These are phyloP conservation scores for Aspergillus ellipticus DNA, from an alignment of 495 filamentous ascomycete genomes.

Conservation along the genomic window DNA sequence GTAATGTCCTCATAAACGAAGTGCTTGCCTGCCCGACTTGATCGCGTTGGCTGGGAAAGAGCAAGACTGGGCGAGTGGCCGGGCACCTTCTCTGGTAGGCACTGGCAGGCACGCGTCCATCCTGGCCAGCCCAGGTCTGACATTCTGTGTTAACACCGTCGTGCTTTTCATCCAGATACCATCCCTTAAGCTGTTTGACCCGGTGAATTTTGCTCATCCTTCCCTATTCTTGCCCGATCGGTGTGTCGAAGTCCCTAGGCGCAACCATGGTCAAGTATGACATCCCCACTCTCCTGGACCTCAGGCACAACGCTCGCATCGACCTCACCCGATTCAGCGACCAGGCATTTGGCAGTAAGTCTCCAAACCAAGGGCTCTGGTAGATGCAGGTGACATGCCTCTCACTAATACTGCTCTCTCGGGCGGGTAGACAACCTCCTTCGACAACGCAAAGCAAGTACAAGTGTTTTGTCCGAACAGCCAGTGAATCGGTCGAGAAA, in stretches of 20 bases:
- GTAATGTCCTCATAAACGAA: too few relatives aligned
- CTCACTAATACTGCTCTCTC: neutral
- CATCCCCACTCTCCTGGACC: constrained; percentile 34
- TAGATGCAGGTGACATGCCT: neutral
- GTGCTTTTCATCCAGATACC: too few relatives aligned
- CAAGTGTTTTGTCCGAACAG: constrained; percentile 19
- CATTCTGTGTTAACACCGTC: too few relatives aligned
- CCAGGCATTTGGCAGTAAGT: constrained; percentile 26
- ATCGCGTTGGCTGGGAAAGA: too few relatives aligned
- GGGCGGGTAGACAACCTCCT: constrained; percentile 25
- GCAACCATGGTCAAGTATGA: constrained; percentile 35
- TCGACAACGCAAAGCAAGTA: constrained; percentile 13
- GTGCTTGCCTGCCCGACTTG: too few relatives aligned
- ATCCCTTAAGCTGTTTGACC: too few relatives aligned
- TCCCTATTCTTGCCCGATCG: neutral
- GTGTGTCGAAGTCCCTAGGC: neutral
- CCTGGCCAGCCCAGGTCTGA: too few relatives aligned
- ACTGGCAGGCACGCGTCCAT: too few relatives aligned
- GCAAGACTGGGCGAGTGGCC: too few relatives aligned
- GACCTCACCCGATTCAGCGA: constrained; percentile 28
- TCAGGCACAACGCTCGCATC: constrained; percentile 28
- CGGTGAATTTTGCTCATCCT: neutral
- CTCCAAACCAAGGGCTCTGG: neutral
- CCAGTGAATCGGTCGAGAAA: constrained; percentile 18
- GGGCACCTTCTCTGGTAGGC: too few relatives aligned